Evolutionary conservation across 441 rosid species (phyloP).

Genomic region (Gossypium davidsonii): DNA sequence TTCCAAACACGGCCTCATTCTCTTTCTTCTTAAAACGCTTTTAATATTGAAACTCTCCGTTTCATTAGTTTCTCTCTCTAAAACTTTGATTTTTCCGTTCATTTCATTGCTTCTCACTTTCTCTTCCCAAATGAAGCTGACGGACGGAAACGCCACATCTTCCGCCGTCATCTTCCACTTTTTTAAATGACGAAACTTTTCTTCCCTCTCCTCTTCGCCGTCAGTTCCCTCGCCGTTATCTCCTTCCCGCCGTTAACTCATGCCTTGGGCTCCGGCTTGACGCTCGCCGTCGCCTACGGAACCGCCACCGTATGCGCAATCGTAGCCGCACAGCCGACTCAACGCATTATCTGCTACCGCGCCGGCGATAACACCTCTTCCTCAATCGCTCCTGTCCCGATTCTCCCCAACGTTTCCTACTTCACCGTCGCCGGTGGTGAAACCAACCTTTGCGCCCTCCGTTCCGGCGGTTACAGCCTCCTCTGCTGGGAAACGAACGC

Average conservation of each 20-base stretch:
- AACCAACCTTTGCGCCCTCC: conserved; percentile 60
- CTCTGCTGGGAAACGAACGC: conserved; percentile 55
- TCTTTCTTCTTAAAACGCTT: conserved; percentile 13
- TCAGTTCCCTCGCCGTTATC: conserved; percentile 19
- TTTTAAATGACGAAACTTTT: conserved; percentile 40
- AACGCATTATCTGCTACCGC: conserved; percentile 49
- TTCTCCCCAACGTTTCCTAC: conserved; percentile 54
- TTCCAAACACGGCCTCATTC: conserved; percentile 22
- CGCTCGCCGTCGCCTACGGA: conserved; percentile 57
- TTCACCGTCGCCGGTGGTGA: conserved; percentile 64
- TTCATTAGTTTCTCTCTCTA: neutral
- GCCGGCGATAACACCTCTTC: conserved; percentile 15
- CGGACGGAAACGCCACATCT: conserved; percentile 8
- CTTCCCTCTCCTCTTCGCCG: conserved; percentile 16
- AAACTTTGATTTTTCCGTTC: conserved; percentile 9
- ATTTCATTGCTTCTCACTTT: conserved; percentile 8
- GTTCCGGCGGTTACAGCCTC: conserved; percentile 63
- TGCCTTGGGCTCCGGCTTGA: conserved; percentile 70
- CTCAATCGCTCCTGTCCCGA: conserved; percentile 1
- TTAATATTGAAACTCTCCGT: neutral
- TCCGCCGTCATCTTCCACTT: conserved; percentile 25
- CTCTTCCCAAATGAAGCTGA: conserved; percentile 31
- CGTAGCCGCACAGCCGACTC: conserved; percentile 39
- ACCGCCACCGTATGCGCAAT: conserved; percentile 64
- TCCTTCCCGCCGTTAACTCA: conserved; percentile 17